Evolutionary conservation across 139 green algal species (phyloP).

Genomic region (Coelastrella sp.): DNA sequence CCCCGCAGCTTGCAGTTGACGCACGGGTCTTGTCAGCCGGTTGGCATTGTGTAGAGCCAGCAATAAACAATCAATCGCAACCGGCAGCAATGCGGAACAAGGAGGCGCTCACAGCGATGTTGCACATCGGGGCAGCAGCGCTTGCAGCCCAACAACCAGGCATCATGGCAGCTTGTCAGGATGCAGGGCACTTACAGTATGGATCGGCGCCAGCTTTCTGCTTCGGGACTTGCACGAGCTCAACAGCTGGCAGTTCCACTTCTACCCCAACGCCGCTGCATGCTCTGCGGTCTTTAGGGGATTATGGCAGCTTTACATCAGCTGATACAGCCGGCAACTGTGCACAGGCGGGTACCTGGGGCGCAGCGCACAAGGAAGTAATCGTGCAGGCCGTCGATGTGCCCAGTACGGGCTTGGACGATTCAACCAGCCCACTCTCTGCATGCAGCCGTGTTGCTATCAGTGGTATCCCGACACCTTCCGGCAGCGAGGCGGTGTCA

Average conservation of each 20-base stretch:
- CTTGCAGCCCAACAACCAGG: neutral
- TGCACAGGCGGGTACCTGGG: neutral
- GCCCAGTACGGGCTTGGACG: slow-evolving; percentile 6
- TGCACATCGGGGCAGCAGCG: neutral
- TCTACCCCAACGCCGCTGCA: neutral
- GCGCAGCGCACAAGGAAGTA: neutral
- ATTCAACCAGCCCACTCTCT: slow-evolving; percentile 26
- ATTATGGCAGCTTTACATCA: neutral
- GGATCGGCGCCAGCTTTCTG: neutral
- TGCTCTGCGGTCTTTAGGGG: neutral
- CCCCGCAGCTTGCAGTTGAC: neutral
- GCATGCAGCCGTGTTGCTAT: neutral
- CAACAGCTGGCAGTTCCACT: slow-evolving; percentile 7
- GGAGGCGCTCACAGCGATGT: neutral
- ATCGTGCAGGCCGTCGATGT: neutral
- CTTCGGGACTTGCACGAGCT: neutral
- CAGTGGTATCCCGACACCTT: neutral
- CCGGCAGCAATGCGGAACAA: neutral
- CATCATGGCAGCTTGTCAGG: neutral
- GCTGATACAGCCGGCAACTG: neutral
- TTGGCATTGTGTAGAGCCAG: neutral
- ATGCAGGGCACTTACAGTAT: neutral
- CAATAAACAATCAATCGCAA: neutral
- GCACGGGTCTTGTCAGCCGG: neutral
- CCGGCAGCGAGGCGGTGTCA: neutral